A percentile compares a stretch with the other conserved stretches of the same genome.
phyloP scores from a whole-genome alignment of 2,329 filamentous ascomycete species.

The Sarocladium oryzae region DNA sequence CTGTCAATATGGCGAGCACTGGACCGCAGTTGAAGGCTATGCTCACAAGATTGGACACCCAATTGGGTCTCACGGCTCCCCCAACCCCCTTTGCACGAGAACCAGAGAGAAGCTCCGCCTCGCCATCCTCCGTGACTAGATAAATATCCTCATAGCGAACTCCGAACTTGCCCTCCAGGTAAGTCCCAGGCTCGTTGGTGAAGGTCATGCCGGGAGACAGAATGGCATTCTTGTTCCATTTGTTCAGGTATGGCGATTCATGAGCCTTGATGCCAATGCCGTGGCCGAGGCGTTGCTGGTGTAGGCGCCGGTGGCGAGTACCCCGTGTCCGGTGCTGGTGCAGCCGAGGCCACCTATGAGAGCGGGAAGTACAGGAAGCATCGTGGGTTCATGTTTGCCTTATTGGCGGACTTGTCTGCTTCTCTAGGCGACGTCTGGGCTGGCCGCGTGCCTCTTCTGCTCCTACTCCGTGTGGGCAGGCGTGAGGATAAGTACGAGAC shows the following conservation, averaged over 20 bases:
- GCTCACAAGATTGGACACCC: neutral
- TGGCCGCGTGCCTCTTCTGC: conserved; percentile 41
- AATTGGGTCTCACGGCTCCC: conserved; percentile 4
- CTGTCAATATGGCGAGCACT: neutral
- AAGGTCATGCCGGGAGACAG: conserved; percentile 55
- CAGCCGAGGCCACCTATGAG: conserved; percentile 49
- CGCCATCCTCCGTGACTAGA: conserved; percentile 45
- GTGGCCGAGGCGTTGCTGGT: conserved; percentile 48
- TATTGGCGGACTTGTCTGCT: conserved; percentile 44
- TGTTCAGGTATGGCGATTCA: conserved; percentile 58
- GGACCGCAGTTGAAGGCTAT: neutral
- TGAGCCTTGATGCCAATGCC: conserved; percentile 62
- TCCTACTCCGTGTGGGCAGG: conserved; percentile 42
- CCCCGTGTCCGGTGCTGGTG: conserved; percentile 42
- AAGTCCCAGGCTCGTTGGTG: conserved; percentile 58
- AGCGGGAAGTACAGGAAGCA: conserved; percentile 34
- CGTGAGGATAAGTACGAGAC: conserved; percentile 30
- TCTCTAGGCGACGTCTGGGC: conserved; percentile 45
- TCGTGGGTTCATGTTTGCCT: conserved; percentile 50
- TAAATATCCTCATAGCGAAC: conserved; percentile 58
- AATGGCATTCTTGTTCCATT: conserved; percentile 44
- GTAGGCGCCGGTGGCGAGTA: conserved; percentile 45
- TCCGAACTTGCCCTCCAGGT: conserved; percentile 52
- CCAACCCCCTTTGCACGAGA: conserved; percentile 23
- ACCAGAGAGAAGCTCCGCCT: conserved; percentile 29